phyloP scores from a whole-genome alignment of 75 land plant species.

The Isoetes taiwanensis region DNA sequence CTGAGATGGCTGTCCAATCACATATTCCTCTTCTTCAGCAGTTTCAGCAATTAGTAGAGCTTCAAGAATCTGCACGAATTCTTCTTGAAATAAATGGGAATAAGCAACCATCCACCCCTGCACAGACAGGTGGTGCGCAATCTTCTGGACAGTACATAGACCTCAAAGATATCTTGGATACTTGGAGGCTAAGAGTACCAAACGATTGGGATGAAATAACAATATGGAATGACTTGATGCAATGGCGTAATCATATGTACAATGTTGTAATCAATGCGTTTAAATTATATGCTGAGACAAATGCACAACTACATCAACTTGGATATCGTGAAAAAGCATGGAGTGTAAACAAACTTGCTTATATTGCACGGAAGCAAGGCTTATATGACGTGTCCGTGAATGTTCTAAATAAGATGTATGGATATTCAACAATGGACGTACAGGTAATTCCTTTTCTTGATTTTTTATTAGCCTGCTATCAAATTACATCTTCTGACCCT shows the following conservation, averaged over 20 bases:
- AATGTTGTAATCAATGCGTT: slow-evolving; percentile 91
- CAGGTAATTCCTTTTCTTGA: slow-evolving; percentile 35
- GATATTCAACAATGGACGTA: slow-evolving; percentile 92
- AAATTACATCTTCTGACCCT: background rate
- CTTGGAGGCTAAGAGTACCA: slow-evolving; percentile 92
- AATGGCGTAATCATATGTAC: slow-evolving; percentile 98
- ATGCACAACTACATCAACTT: slow-evolving; percentile 88
- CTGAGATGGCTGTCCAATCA: slow-evolving; percentile 91
- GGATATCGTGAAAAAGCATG: slow-evolving; percentile 98
- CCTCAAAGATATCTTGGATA: slow-evolving; percentile 93
- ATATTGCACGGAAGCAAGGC: slow-evolving; percentile 93
- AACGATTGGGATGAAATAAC: slow-evolving; percentile 98
- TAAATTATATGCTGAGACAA: slow-evolving; percentile 65
- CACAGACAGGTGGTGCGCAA: slow-evolving; percentile 45
- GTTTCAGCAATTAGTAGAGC: slow-evolving; percentile 96
- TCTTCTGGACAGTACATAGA: slow-evolving; percentile 45
- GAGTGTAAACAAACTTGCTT: slow-evolving; percentile 98
- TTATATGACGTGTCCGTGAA: slow-evolving; percentile 90
- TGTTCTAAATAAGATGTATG: slow-evolving; percentile 96
- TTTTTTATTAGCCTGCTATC: background rate
- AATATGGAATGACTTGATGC: slow-evolving; percentile 95
- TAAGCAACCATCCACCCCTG: slow-evolving; percentile 49
- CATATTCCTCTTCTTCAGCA: slow-evolving; percentile 91
- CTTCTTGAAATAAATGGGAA: slow-evolving; percentile 91
- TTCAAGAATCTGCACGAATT: slow-evolving; percentile 84